Percentiles rank a stretch among this genome's conserved stretches.
phyloP scores from a whole-genome alignment of 257 asterid genomes.

The Linaria vulgaris region DNA sequence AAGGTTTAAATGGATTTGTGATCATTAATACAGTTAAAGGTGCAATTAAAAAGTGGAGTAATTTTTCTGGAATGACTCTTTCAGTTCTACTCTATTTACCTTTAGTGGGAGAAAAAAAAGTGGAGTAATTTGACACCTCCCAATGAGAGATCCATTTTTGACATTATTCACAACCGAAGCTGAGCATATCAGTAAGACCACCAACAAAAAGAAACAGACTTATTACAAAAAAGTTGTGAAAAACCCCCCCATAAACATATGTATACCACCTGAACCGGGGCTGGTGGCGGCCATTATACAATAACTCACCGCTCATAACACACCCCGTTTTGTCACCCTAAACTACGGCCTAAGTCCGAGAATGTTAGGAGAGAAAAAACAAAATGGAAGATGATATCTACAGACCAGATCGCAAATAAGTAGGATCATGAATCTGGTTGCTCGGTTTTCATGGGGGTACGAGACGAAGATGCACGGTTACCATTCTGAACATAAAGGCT shows the following conservation, averaged over 20 bases:
- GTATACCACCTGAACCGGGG: conserved; percentile 30
- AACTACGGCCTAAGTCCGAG: conserved; percentile 32
- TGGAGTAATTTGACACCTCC: too few species aligned
- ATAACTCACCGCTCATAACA: conserved; percentile 54
- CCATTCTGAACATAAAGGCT: conserved; percentile 69
- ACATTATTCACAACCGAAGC: background rate
- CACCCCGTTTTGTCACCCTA: conserved; percentile 41
- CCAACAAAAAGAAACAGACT: background rate
- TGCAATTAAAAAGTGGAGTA: too few species aligned
- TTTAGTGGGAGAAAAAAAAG: too few species aligned
- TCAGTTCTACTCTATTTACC: too few species aligned
- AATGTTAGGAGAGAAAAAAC: background rate
- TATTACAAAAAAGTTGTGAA: background rate
- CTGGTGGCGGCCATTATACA: conserved; percentile 64
- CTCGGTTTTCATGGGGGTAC: conserved; percentile 61
- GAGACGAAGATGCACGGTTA: conserved; percentile 39
- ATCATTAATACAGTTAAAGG: too few species aligned
- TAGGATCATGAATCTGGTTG: conserved; percentile 50
- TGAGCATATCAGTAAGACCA: background rate
- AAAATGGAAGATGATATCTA: conserved; percentile 39
- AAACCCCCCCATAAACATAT: background rate
- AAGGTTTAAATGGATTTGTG: too few species aligned
- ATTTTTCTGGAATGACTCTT: too few species aligned
- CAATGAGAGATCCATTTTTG: too few species aligned
- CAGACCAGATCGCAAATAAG: conserved; percentile 18